A percentile compares a stretch with the other conserved stretches of the same genome.
Conservation (phyloP, 495 filamentous ascomycete genomes). For the Penicillium diatomitis region DNA sequence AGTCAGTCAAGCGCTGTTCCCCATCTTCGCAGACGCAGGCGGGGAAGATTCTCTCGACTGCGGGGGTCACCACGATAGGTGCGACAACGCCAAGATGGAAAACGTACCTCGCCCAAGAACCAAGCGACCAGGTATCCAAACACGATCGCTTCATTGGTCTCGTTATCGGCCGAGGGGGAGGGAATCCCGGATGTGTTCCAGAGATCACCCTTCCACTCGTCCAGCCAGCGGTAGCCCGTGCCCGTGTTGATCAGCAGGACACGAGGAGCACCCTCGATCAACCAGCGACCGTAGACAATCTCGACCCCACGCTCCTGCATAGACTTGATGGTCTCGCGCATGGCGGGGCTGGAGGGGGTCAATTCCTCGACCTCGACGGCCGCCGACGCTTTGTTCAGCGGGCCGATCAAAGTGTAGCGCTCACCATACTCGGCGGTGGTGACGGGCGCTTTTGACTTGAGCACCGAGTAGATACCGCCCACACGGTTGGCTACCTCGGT, state of each 20-base stretch:
- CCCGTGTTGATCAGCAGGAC: conserved; percentile 93
- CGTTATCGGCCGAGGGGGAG: conserved; percentile 78
- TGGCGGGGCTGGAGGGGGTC: conserved; percentile 68
- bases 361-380: conserved; percentile 94
- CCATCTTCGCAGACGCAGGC: too few relatives aligned
- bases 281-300: conserved; percentile 89
- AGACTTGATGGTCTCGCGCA: conserved; percentile 72
- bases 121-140: conserved; percentile 97
- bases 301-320: conserved; percentile 89
- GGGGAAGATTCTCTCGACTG: too few relatives aligned
- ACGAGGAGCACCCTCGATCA: conserved; percentile 91
- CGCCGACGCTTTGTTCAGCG: conserved; percentile 83
- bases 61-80: too few relatives aligned
- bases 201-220: conserved; percentile 96
- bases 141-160: conserved; percentile 95
- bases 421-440: conserved; percentile 98
- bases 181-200: conserved; percentile 93
- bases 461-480: conserved; percentile 96
- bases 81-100: too few relatives aligned
- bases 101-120: conserved; percentile 89
- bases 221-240: conserved; percentile 79
- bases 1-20: not conserved
- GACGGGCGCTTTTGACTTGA: conserved; percentile 97
- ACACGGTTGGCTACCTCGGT: conserved; percentile 98
- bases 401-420: conserved; percentile 89